Evolutionary conservation across 2,329 filamentous ascomycete species (phyloP).

Genomic region (Fusarium bactridioides): DNA sequence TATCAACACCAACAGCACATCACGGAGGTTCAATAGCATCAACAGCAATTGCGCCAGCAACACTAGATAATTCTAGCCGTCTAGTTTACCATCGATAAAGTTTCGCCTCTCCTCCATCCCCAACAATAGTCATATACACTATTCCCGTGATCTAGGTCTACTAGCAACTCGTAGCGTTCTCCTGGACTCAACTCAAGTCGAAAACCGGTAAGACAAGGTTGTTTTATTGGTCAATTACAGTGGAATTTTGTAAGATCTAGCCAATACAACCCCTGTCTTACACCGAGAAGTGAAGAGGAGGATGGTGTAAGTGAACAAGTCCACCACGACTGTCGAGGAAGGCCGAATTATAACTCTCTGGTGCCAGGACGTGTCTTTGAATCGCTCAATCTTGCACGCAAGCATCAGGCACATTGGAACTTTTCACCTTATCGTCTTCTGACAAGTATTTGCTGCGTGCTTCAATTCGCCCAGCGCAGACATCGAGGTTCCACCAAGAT

Average conservation of each 20-base stretch:
- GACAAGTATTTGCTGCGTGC: constrained; percentile 47
- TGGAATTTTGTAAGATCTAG: constrained; percentile 23
- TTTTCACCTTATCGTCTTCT: constrained; percentile 51
- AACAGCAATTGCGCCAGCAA: constrained; percentile 10
- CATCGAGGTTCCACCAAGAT: constrained; percentile 53
- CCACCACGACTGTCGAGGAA: constrained; percentile 47
- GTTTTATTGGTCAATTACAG: constrained; percentile 40
- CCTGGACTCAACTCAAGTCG: constrained; percentile 6
- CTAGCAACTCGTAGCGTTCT: constrained; percentile 22
- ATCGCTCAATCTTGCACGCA: constrained; percentile 51
- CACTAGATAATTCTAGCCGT: neutral
- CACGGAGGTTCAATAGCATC: neutral
- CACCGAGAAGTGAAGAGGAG: constrained; percentile 29
- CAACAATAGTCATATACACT: constrained; percentile 19
- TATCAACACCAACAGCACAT: constrained; percentile 15
- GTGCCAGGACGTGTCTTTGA: constrained; percentile 50
- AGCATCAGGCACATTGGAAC: constrained; percentile 51
- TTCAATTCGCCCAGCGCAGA: constrained; percentile 49
- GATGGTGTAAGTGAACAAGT: constrained; percentile 51
- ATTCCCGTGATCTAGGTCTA: constrained; percentile 11
- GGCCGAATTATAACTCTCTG: constrained; percentile 51
- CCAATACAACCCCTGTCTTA: constrained; percentile 40
- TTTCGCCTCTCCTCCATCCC: constrained; percentile 2
- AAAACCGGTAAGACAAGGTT: constrained; percentile 44
- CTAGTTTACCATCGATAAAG: constrained; percentile 19